Base-by-base conservation (phyloP, 108 stramenopile genomes). In the Skeletonema tropicum region DNA sequence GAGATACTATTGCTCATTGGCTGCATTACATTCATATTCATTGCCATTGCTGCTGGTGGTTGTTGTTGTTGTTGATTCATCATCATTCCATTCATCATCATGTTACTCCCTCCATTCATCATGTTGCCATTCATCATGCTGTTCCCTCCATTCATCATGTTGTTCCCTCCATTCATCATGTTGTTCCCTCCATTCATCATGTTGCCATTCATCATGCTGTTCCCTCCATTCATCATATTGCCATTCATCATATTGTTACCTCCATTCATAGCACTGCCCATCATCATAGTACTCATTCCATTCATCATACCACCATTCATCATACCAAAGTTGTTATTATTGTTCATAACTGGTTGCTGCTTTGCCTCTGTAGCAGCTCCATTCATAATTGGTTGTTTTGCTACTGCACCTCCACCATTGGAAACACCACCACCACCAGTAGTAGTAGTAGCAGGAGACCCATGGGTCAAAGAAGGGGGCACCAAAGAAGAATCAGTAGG, bases 351-450 rank as follows among this genome's bases (percentile, higher is more conserved):
- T 32, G 65, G 74, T 15, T n/a, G n/a, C 63, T 82, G 21, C 1
- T 57, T 57, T 6, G 55, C 10, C 5, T 10, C 25, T 29, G 26
- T 1, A 29, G 26, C 26, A 25, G 8, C 25, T 6, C 55, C 55
- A 58, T 58, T 52, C 82, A 85, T 85, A n/a, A 86, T 33, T 3
- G 83, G 86, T 46, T 79, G 79, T 63, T 74, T 83, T 49, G 32
- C 68, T 3, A 63, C 70, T 31, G 71, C 52, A 1, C 60, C 33
- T 30, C 75, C 60, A 38, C 10, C 65, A 66, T 41, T 57, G 26
- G 26, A 29, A 29, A 29, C 26, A 29, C 38, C 38, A 11, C 38
- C 38, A 39, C 0, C 38, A 39, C 1, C 38, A 39, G 1, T 11
- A 39, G 11, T 1, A 39, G 1, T 11, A 39, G 11, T 1, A 1